Evolutionary conservation across 2,329 filamentous ascomycete species (phyloP).

Genomic region (Aulographum hederae): DNA sequence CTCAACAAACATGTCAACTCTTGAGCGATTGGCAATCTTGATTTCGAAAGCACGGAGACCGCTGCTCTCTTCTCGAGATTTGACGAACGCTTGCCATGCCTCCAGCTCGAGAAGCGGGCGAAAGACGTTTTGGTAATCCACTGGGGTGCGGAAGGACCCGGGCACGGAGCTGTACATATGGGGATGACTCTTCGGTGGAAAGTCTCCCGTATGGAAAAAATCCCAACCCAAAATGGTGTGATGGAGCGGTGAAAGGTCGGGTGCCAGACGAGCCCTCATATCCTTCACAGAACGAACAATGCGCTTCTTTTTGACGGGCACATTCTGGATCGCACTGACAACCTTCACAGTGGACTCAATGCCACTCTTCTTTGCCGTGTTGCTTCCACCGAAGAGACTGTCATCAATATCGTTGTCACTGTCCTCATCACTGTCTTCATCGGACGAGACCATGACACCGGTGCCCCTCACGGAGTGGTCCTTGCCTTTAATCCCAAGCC

Average conservation of each 20-base stretch:
- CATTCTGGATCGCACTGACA: conserved; percentile 37
- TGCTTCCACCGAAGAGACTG: conserved; percentile 44
- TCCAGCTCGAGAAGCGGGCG: conserved; percentile 79
- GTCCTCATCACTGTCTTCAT: conserved; percentile 34
- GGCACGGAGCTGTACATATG: conserved; percentile 59
- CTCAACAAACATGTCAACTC: conserved; percentile 84
- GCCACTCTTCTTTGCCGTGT: conserved; percentile 13
- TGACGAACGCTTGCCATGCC: conserved; percentile 88
- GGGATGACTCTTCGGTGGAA: conserved; percentile 55
- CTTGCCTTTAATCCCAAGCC: conserved; percentile 57
- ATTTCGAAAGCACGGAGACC: conserved; percentile 64
- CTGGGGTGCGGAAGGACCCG: conserved; percentile 57
- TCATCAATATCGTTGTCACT: conserved; percentile 35
- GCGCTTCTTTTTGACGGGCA: conserved; percentile 70
- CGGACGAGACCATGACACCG: conserved; percentile 66
- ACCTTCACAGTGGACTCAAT: conserved; percentile 8
- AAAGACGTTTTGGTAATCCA: conserved; percentile 75
- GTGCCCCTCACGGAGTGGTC: conserved; percentile 51
- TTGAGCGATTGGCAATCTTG: conserved; percentile 72
- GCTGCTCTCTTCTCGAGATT: conserved; percentile 69
- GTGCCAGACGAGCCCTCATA: conserved; percentile 80
- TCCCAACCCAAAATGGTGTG: conserved; percentile 83
- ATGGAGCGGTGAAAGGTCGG: conserved; percentile 72
- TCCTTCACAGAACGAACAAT: conserved; percentile 73
- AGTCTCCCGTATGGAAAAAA: conserved; percentile 76